A percentile compares a stretch with the other conserved stretches of the same genome.
These are phyloP conservation scores for Nemania serpens DNA, from an alignment of 2,329 filamentous ascomycete species.

Conservation along the genomic window DNA sequence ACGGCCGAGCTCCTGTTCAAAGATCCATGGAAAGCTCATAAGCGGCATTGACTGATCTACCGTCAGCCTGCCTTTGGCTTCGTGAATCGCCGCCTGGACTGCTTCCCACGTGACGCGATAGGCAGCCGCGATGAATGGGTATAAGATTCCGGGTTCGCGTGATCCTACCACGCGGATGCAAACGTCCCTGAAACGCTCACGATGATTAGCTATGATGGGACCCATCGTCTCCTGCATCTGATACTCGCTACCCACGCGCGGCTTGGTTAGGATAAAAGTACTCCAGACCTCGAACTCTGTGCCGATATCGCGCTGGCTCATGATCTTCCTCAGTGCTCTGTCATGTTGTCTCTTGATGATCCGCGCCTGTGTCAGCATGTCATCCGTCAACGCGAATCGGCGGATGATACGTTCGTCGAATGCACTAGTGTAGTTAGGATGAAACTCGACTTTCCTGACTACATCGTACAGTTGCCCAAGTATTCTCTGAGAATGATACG, in stretches of 20 bases:
- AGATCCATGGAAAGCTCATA: constrained; percentile 94
- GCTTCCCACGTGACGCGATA: constrained; percentile 81
- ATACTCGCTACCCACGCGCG: constrained; percentile 75
- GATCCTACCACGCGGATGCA: constrained; percentile 70
- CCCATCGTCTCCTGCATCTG: constrained; percentile 86
- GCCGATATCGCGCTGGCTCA: constrained; percentile 80
- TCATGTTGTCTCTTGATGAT: constrained; percentile 81
- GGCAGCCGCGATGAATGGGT: constrained; percentile 81
- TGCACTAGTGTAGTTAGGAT: constrained; percentile 68
- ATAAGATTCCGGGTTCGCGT: constrained; percentile 61
- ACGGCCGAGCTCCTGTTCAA: constrained; percentile 70
- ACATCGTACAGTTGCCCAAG: constrained; percentile 84
- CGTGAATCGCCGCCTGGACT: constrained; percentile 60
- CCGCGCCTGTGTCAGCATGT: constrained; percentile 61
- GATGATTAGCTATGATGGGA: constrained; percentile 66
- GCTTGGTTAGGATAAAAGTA: constrained; percentile 78
- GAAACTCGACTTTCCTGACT: constrained; percentile 69
- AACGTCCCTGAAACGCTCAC: constrained; percentile 67
- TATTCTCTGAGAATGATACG: constrained; percentile 71
- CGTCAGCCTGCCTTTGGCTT: constrained; percentile 47
- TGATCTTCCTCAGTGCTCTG: constrained; percentile 72
- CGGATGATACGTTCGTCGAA: constrained; percentile 79
- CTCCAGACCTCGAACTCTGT: constrained; percentile 95
- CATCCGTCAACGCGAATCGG: constrained; percentile 60
- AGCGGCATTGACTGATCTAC: constrained; percentile 67